phyloP scores from a whole-genome alignment of 352 stramenopile species.

The Thalassiosira ordinaria region DNA sequence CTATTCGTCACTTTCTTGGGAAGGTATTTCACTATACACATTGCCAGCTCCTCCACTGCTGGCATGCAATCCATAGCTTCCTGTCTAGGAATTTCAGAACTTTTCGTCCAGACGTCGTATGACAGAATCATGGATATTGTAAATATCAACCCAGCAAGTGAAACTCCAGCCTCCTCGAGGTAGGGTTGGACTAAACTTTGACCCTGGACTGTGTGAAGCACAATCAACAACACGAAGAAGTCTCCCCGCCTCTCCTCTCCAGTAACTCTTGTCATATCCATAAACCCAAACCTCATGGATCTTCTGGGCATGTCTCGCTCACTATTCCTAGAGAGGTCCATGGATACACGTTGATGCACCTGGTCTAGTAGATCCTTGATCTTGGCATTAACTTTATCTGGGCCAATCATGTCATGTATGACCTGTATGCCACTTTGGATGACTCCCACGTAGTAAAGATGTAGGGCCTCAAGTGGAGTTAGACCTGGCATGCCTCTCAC shows the following conservation, averaged over 20 bases:
- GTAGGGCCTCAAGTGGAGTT: neutral
- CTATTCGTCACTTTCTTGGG: neutral
- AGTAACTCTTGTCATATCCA: neutral
- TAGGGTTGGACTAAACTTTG: neutral
- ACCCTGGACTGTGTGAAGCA: neutral
- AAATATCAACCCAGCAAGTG: neutral
- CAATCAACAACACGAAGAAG: neutral
- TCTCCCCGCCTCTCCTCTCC: neutral
- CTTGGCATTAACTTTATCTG: neutral
- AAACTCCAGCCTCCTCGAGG: neutral
- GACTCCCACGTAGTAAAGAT: neutral
- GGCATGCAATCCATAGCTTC: neutral
- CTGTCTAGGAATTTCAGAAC: neutral
- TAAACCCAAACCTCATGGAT: neutral
- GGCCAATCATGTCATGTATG: neutral
- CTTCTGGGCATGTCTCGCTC: neutral
- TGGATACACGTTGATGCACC: neutral
- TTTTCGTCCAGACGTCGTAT: neutral
- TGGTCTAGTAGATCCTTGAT: neutral
- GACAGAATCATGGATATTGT: neutral
- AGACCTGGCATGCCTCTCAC: neutral
- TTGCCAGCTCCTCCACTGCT: neutral
- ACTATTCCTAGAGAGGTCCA: neutral
- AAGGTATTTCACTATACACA: neutral
- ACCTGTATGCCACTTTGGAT: neutral